Evolutionary conservation across 257 asterid genomes (phyloP).

Genomic region (Knoxia roxburghii): DNA sequence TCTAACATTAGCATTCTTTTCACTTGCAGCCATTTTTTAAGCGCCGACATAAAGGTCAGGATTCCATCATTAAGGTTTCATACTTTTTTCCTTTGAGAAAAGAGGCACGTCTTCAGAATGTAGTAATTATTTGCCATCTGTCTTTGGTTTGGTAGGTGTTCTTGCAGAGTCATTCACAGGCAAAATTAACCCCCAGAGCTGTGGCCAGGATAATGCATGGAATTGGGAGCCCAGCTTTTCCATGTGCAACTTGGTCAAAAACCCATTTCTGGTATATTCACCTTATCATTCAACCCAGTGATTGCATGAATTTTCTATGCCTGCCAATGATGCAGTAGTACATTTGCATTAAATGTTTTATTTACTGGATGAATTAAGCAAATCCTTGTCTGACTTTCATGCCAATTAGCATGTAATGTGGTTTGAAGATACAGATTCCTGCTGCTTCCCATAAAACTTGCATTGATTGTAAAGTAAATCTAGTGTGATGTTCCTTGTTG

Average conservation of each 20-base stretch:
- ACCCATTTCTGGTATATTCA: constrained; percentile 85
- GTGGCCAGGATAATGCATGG: constrained; percentile 92
- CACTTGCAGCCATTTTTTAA: constrained; percentile 69
- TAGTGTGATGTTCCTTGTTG: background rate
- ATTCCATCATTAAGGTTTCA: background rate
- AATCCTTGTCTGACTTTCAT: background rate
- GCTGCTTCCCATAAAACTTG: background rate
- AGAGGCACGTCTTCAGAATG: background rate
- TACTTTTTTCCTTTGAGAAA: background rate
- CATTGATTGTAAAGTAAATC: background rate
- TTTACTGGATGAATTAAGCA: background rate
- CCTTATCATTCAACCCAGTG: constrained; percentile 5
- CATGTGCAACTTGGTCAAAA: constrained; percentile 80
- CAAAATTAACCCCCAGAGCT: constrained; percentile 87
- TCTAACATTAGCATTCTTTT: constrained; percentile 25
- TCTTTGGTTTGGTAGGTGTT: constrained; percentile 58
- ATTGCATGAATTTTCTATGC: background rate
- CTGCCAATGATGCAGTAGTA: background rate
- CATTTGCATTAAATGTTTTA: background rate
- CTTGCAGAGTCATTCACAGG: constrained; percentile 72
- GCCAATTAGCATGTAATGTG: background rate
- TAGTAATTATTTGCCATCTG: constrained; percentile 18
- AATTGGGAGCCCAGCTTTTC: constrained; percentile 83
- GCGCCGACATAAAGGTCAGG: constrained; percentile 83
- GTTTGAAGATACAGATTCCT: background rate